These are phyloP conservation scores for Populus euphratica DNA, from an alignment of 345 rosid genomes.

Conservation along the genomic window DNA sequence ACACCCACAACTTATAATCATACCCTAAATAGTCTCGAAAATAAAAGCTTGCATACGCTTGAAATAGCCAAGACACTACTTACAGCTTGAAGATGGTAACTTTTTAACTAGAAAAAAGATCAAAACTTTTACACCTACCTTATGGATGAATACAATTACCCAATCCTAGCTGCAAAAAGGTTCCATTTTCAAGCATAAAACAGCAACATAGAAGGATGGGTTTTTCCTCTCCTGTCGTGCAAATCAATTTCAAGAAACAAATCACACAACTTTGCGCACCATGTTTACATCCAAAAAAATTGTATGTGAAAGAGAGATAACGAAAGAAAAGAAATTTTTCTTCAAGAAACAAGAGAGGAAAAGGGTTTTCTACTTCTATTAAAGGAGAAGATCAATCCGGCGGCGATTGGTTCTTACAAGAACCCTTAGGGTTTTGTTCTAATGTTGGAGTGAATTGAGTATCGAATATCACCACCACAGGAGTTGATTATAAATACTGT, in stretches of 20 bases:
- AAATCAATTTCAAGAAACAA: slow-evolving; percentile 11
- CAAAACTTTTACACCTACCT: slow-evolving; percentile 36
- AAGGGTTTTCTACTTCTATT: background rate
- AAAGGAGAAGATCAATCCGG: slow-evolving; percentile 59
- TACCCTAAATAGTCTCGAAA: slow-evolving; percentile 19
- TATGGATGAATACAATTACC: background rate
- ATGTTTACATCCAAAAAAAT: slow-evolving; percentile 12
- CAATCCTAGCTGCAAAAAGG: slow-evolving; percentile 18
- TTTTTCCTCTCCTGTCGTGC: background rate
- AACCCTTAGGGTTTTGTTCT: slow-evolving; percentile 89
- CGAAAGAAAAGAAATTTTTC: background rate
- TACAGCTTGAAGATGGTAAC: slow-evolving; percentile 30
- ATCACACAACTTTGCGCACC: slow-evolving; percentile 5
- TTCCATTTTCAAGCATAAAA: slow-evolving; percentile 8
- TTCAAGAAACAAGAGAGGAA: background rate
- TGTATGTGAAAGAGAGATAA: background rate
- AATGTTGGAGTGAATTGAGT: background rate
- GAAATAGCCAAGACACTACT: slow-evolving; percentile 19
- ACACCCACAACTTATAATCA: slow-evolving; percentile 25
- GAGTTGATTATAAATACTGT: slow-evolving; percentile 33
- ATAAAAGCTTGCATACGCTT: slow-evolving; percentile 25
- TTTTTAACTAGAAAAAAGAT: slow-evolving; percentile 24
- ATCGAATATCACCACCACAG: slow-evolving; percentile 12
- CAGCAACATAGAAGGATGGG: slow-evolving; percentile 7
- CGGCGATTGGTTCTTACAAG: slow-evolving; percentile 78